Conservation (phyloP, 1,284 basidiomycete species). For the Marasmius oreades region DNA sequence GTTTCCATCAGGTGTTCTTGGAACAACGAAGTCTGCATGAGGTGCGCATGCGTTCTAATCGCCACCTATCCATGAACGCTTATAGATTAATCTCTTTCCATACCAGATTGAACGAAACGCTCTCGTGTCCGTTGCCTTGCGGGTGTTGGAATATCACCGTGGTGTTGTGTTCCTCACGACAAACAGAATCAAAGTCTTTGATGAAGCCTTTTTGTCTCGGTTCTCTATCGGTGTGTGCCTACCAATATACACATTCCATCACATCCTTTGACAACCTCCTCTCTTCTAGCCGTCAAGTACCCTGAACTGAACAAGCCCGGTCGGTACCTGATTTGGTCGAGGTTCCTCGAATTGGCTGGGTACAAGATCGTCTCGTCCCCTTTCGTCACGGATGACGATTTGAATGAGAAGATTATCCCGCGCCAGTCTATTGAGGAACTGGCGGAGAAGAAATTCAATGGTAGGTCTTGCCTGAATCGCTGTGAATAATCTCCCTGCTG, state of each 20-base stretch:
- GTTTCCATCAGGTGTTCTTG: constrained; percentile 8
- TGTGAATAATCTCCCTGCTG: too few species aligned
- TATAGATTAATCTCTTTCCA: neutral
- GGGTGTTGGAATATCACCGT: constrained; percentile 20
- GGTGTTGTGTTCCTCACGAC: constrained; percentile 30
- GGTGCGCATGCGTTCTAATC: neutral
- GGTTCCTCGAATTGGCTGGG: constrained; percentile 18
- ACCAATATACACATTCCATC: neutral
- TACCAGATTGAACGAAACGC: constrained; percentile 20
- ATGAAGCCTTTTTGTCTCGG: constrained; percentile 27
- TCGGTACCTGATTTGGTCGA: constrained; percentile 15
- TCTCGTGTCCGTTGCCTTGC: constrained; percentile 23
- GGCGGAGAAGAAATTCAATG: constrained; percentile 12
- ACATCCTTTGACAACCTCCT: neutral
- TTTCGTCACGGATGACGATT: neutral
- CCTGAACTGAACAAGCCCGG: constrained; percentile 14
- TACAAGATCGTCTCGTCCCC: constrained; percentile 1
- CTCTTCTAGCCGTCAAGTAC: constrained; percentile 15
- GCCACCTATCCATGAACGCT: too few species aligned
- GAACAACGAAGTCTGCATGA: constrained; percentile 18
- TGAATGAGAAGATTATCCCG: neutral
- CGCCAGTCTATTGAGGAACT: constrained; percentile 5
- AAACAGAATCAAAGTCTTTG: constrained; percentile 27
- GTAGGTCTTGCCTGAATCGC: too few species aligned
- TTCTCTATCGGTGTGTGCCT: constrained; percentile 21